Base-by-base conservation (phyloP, 1,284 basidiomycete species). In the Trametes polyzona region DNA sequence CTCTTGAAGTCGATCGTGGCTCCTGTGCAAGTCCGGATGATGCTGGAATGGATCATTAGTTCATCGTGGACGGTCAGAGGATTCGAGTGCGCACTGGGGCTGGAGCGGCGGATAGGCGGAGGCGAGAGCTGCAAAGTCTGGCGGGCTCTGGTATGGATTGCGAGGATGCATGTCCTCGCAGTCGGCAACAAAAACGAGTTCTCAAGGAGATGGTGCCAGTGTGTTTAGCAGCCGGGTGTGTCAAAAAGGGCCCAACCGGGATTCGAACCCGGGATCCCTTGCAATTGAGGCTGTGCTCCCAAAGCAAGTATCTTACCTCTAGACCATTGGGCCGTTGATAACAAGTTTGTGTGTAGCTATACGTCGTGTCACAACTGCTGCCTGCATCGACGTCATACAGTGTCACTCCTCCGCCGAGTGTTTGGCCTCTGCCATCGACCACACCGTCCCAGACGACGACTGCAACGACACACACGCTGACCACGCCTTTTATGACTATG, bases 161-260 rank as follows among this genome's bases (percentile, higher is more conserved):
- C 84, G 78, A 16, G 77, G 66, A 67, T 90, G 87, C 87, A 90
- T 89, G n/a, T n/a, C n/a, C n/a, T n/a, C n/a, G n/a, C n/a, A n/a
- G n/a, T n/a, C n/a, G n/a, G n/a, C n/a, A n/a, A n/a, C n/a, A n/a
- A n/a, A n/a, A n/a, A n/a, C n/a, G n/a, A n/a, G n/a, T n/a, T n/a
- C n/a, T n/a, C n/a, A n/a, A n/a, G n/a, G n/a, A n/a, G n/a, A n/a
- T n/a, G n/a, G n/a, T n/a, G n/a, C n/a, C n/a, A n/a, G n/a, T n/a
- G n/a, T n/a, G n/a, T n/a, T n/a, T n/a, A 12, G n/a, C n/a, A n/a
- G n/a, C n/a, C n/a, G n/a, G n/a, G n/a, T n/a, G n/a, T n/a, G n/a
- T n/a, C 35, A 71, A 69, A 66, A 58, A 12, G 72, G 72, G 71
- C 69, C 71, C 70, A 71, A 73, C 71, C 64, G 70, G 72, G 72